phyloP scores from a whole-genome alignment of 495 filamentous ascomycete species.

The Neurospora discreta region DNA sequence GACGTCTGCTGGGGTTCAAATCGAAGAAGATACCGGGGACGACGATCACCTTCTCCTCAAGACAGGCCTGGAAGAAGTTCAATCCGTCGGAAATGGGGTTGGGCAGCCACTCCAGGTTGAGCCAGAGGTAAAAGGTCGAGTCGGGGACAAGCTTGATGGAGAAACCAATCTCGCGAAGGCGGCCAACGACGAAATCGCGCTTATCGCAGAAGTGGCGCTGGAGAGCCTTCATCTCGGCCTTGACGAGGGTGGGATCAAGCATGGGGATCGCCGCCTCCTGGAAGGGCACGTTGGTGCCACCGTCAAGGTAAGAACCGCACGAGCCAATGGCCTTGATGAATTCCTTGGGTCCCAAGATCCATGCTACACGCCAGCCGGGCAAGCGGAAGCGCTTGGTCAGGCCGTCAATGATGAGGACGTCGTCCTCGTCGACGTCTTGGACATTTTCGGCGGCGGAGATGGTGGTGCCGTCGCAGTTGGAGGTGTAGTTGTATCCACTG shows the following conservation, averaged over 20 bases:
- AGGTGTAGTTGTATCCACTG: slow-evolving; percentile 88
- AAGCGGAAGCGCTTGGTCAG: slow-evolving; percentile 95
- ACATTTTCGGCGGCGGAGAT: slow-evolving; percentile 61
- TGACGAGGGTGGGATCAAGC: slow-evolving; percentile 73
- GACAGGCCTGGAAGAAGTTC: slow-evolving; percentile 91
- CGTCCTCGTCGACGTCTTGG: slow-evolving; percentile 50
- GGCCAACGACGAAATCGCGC: slow-evolving; percentile 73
- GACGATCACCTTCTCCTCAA: slow-evolving; percentile 88
- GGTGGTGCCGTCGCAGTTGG: slow-evolving; percentile 76
- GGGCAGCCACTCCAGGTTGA: slow-evolving; percentile 48
- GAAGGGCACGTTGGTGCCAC: slow-evolving; percentile 89
- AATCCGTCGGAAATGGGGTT: slow-evolving; percentile 77
- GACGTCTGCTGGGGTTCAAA: slow-evolving; percentile 76
- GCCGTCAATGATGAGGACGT: slow-evolving; percentile 90
- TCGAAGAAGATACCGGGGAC: slow-evolving; percentile 92
- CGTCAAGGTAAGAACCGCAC: slow-evolving; percentile 91
- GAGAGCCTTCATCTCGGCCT: slow-evolving; percentile 78
- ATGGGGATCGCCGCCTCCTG: slow-evolving; percentile 88
- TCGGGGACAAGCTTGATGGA: slow-evolving; percentile 65
- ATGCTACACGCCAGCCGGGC: slow-evolving; percentile 92
- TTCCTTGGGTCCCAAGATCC: slow-evolving; percentile 92
- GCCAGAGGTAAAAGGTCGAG: slow-evolving; percentile 82
- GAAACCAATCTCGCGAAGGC: slow-evolving; percentile 78
- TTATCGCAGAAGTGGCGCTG: slow-evolving; percentile 82
- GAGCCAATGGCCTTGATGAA: slow-evolving; percentile 91